phyloP scores from a whole-genome alignment of 306 rosid genomes.

The Dalbergia cochinchinensis region DNA sequence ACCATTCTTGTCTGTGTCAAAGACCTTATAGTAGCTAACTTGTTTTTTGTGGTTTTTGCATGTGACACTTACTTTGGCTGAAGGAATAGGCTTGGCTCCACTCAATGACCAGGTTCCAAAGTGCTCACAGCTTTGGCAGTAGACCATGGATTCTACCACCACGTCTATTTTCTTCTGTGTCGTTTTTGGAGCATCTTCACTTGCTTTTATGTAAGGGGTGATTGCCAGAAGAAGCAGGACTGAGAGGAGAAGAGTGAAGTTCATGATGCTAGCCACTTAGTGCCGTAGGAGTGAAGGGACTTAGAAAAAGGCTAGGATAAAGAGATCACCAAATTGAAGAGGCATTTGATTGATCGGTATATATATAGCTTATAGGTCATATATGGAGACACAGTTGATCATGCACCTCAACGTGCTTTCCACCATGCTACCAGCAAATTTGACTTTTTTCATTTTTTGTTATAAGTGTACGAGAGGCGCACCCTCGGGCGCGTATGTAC shows the following conservation, averaged over 20 bases:
- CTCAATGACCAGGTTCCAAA: slow-evolving; percentile 67
- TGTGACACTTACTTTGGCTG: slow-evolving; percentile 69
- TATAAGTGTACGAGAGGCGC: slow-evolving; percentile 50
- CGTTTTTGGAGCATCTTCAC: slow-evolving; percentile 12
- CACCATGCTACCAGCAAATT: slow-evolving; percentile 50
- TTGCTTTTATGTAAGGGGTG: slow-evolving; percentile 39
- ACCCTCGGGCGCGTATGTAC: not conserved
- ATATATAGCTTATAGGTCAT: slow-evolving; percentile 5
- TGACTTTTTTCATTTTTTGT: not conserved
- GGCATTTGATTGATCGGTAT: slow-evolving; percentile 23
- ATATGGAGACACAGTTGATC: not conserved
- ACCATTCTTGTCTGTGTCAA: slow-evolving; percentile 60
- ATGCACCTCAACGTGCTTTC: slow-evolving; percentile 52
- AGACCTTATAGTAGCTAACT: slow-evolving; percentile 68
- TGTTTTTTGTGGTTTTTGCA: slow-evolving; percentile 67
- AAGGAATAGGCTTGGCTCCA: slow-evolving; percentile 58
- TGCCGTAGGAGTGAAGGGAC: not conserved
- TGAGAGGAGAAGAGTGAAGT: slow-evolving; percentile 42
- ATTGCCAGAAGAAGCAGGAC: slow-evolving; percentile 43
- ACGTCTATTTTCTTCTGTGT: slow-evolving; percentile 46
- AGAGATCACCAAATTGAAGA: slow-evolving; percentile 12
- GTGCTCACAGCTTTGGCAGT: slow-evolving; percentile 71
- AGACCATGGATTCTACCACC: slow-evolving; percentile 73
- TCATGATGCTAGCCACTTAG: slow-evolving; percentile 55
- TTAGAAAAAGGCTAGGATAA: not conserved